Percentiles rank a stretch among this genome's conserved stretches.
Evolutionary conservation across 192 early-diverging fungal species (phyloP).

Genomic region (Backusella mclennaniae): DNA sequence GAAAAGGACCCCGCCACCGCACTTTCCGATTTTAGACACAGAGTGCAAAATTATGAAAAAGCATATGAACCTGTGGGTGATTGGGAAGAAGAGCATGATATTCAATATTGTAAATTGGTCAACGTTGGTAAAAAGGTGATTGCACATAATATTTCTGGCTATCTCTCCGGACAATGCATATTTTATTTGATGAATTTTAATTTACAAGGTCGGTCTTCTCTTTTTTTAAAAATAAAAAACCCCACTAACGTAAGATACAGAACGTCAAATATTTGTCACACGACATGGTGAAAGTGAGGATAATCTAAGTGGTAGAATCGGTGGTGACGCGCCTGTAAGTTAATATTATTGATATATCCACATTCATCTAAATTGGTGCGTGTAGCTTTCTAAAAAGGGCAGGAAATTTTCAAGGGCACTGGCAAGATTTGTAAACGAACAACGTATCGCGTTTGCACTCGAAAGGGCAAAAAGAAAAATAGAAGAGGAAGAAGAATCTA

Average conservation of each 20-base stretch:
- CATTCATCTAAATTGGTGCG: no score
- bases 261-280: conserved; percentile 86
- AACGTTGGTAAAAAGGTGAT: conserved; percentile 97
- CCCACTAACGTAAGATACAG: conserved; percentile 12
- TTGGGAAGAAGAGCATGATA: conserved; percentile 78
- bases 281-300: conserved; percentile 92
- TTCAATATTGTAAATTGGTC: conserved; percentile 92
- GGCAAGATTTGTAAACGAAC: conserved; percentile 69
- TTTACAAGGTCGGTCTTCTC: conserved; percentile 46
- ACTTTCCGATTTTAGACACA: conserved; percentile 79
- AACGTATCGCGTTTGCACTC: conserved; percentile 48
- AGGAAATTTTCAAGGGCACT: conserved; percentile 72
- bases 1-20: conserved; percentile 77
- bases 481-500: background rate
- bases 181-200: conserved; percentile 99
- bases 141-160: conserved; percentile 93
- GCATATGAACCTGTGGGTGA: conserved; percentile 86
- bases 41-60: conserved; percentile 90
- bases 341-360: background rate
- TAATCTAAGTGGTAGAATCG: conserved; percentile 82
- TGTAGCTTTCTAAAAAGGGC: conserved; percentile 64
- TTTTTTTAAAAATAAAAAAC: no score
- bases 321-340: conserved; percentile 39
- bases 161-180: conserved; percentile 89
- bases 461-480: conserved; percentile 32